Evolutionary conservation across 129 eudicot genomes (phyloP), one percentile per base, ranked within the genome.

Genomic region (Escallonia rubra): DNA sequence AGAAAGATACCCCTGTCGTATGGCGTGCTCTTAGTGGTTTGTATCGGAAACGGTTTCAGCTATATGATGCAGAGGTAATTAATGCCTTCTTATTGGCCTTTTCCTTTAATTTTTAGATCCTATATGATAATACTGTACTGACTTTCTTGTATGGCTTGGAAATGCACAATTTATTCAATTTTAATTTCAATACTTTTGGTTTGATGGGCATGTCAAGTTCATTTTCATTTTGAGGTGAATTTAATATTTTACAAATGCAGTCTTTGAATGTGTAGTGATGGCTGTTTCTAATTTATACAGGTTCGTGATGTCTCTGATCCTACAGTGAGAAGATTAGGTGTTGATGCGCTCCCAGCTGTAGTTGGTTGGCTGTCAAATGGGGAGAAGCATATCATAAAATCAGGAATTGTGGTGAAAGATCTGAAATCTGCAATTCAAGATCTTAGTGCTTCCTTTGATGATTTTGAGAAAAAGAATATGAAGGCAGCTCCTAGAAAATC

Each of bases 21-120:
- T 93, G 98, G 98, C 95, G 93, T 61, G 87, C 82, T 56, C 92
- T 93, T 71, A 86, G 92, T 71, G 98, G 98, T 64, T 69, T 93
- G 78, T 89, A 82, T 62, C 88, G 74, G 41, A 93, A 82, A 56
- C 89, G 83, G 11, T 78, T 89, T 43, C 59, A 69, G 61, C 80
- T 93, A 80, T 93, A 84, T 68, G 95, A 93, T 80, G 77, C 90
- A 10, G 82, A 93, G 96, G 98, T 92, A 83, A 49, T 48, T 15
- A 13, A 14, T 46, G 14, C 15, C 43, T 63, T 41, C 47, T 47
- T 15, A 61, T 56, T 48, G 38, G 16, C 53, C 40, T 15, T 38
- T 41, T 41, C 14, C 2, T 3, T 53, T 69, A 8, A 14, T 66
- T 9, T 46, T 5, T 46, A 5, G 50, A 46, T 46, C 10, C 10